Evolutionary conservation across 768 basidiomycete genomes (phyloP).

Genomic region (Psilocybe tampanensis): DNA sequence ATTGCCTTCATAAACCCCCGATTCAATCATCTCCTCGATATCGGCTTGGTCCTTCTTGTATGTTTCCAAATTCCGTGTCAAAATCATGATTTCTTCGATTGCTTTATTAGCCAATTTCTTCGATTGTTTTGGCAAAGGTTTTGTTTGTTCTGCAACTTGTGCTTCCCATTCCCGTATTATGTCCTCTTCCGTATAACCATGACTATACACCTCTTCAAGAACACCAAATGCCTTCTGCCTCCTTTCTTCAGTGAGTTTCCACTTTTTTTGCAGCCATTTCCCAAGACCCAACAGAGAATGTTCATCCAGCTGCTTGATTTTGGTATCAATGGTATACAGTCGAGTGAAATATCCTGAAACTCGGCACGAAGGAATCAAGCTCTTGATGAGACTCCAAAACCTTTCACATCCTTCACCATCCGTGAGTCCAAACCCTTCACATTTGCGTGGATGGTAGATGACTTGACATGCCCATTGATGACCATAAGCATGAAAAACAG

Average conservation of each 20-base stretch:
- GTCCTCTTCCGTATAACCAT: background rate
- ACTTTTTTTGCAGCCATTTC: constrained; percentile 9
- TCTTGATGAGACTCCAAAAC: constrained; percentile 32
- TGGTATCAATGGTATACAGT: constrained; percentile 14
- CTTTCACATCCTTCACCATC: constrained; percentile 34
- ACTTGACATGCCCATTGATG: constrained; percentile 42
- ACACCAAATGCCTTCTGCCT: constrained; percentile 2
- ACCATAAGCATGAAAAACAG: constrained; percentile 42
- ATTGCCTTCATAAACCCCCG: constrained; percentile 3
- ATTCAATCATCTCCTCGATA: constrained; percentile 1
- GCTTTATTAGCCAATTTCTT: constrained; percentile 4
- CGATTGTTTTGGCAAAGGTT: constrained; percentile 11
- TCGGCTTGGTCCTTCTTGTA: constrained; percentile 5
- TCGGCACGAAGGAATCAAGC: constrained; percentile 15
- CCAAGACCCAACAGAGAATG: constrained; percentile 1
- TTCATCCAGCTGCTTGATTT: constrained; percentile 9
- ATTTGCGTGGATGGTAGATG: constrained; percentile 36
- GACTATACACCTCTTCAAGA: background rate
- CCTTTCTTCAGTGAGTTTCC: background rate
- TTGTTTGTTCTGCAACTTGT: constrained; percentile 23
- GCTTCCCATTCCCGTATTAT: constrained; percentile 16
- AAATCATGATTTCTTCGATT: constrained; percentile 7
- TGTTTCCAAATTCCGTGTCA: background rate
- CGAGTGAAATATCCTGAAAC: constrained; percentile 14
- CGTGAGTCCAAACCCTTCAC: constrained; percentile 29